Evolutionary conservation across 2,329 filamentous ascomycete species (phyloP).

Genomic region (Rhytidhysteron rufulum): DNA sequence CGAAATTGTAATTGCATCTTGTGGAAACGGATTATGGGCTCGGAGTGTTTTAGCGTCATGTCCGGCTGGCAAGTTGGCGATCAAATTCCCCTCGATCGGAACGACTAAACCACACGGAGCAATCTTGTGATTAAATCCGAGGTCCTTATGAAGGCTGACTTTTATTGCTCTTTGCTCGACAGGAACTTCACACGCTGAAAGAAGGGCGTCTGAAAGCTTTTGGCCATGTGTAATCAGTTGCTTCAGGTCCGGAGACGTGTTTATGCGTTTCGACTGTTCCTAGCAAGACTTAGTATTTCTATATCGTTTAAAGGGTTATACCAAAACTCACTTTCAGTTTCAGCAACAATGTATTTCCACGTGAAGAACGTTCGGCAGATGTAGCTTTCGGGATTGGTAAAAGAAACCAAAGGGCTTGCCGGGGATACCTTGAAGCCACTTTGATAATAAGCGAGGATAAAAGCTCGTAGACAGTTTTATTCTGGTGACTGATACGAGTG

Average conservation of each 20-base stretch:
- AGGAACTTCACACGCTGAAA: slow-evolving; percentile 75
- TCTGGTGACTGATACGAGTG: slow-evolving; percentile 88
- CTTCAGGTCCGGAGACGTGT: slow-evolving; percentile 60
- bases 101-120: slow-evolving; percentile 84
- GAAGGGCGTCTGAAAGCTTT: slow-evolving; percentile 75
- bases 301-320: slow-evolving; percentile 1
- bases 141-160: slow-evolving; percentile 72
- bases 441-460: slow-evolving; percentile 78
- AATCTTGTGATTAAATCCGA: slow-evolving; percentile 78
- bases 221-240: slow-evolving; percentile 73
- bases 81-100: slow-evolving; percentile 80
- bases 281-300: slow-evolving; percentile 23
- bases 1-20: slow-evolving; percentile 78
- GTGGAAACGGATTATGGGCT: slow-evolving; percentile 77
- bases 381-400: slow-evolving; percentile 82
- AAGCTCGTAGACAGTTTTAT: slow-evolving; percentile 70
- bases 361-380: slow-evolving; percentile 62
- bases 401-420: slow-evolving; percentile 87
- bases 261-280: slow-evolving; percentile 54
- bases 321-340: slow-evolving; percentile 33
- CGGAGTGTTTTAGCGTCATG: slow-evolving; percentile 67
- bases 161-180: slow-evolving; percentile 66
- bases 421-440: slow-evolving; percentile 82
- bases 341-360: slow-evolving; percentile 44
- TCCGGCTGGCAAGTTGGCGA: slow-evolving; percentile 70